These are phyloP conservation scores for Vigna trinervia DNA, from an alignment of 306 rosid species.

Conservation along the genomic window DNA sequence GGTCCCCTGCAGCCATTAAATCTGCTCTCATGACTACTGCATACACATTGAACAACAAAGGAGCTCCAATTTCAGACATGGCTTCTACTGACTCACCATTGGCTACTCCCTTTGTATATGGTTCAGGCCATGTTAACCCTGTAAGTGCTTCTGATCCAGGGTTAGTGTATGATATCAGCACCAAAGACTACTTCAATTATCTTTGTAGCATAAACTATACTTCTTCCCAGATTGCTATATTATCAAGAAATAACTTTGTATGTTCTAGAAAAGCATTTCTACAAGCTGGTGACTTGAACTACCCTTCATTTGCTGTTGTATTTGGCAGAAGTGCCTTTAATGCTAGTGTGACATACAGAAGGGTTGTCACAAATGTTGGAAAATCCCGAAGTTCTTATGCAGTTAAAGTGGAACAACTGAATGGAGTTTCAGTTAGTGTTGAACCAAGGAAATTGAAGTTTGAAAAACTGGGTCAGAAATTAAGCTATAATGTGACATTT, in stretches of 20 bases:
- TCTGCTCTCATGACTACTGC: conserved; percentile 84
- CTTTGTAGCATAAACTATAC: conserved; percentile 67
- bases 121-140: conserved; percentile 79
- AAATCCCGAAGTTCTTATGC: conserved; percentile 51
- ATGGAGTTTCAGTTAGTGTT: conserved; percentile 55
- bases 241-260: conserved; percentile 49
- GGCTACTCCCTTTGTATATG: conserved; percentile 68
- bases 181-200: conserved; percentile 58
- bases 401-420: conserved; percentile 58
- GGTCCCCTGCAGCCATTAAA: conserved; percentile 80
- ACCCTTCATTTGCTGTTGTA: conserved; percentile 73
- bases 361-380: conserved; percentile 75
- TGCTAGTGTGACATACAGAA: conserved; percentile 53
- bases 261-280: conserved; percentile 49
- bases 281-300: conserved; percentile 63
- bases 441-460: conserved; percentile 57
- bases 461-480: conserved; percentile 54
- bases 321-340: conserved; percentile 37
- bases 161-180: conserved; percentile 62
- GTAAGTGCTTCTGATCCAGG: conserved; percentile 76
- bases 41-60: conserved; percentile 58
- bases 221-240: conserved; percentile 59
- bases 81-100: conserved; percentile 38
- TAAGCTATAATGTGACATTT: conserved; percentile 64
- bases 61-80: conserved; percentile 53